A percentile compares a stretch with the other conserved stretches of the same genome.
phyloP scores from a whole-genome alignment of 768 basidiomycete genomes.

The Macrolepiota dolichaula region DNA sequence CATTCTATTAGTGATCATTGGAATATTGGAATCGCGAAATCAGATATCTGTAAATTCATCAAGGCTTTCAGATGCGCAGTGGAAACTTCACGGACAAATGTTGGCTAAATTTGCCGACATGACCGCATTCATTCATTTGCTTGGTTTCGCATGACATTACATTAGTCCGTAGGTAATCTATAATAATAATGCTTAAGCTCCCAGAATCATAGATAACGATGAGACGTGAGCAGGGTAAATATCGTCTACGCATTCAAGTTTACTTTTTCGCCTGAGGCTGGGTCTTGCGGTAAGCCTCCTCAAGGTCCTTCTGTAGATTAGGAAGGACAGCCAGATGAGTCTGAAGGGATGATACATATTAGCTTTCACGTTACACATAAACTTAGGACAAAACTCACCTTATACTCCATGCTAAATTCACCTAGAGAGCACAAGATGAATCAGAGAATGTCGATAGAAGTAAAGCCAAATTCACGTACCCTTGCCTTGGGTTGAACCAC shows the following conservation, averaged over 20 bases:
- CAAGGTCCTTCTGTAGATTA: slow-evolving; percentile 83
- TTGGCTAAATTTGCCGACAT: no score
- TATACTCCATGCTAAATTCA: slow-evolving; percentile 11
- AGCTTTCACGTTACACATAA: not conserved
- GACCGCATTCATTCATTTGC: no score
- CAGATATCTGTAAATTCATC: not conserved
- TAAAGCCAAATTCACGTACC: slow-evolving; percentile 60
- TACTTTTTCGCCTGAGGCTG: slow-evolving; percentile 70
- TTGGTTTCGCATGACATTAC: not conserved
- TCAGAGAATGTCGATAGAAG: slow-evolving; percentile 54
- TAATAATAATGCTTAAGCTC: not conserved
- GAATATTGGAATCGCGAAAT: not conserved
- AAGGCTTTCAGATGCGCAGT: not conserved
- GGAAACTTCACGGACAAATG: not conserved
- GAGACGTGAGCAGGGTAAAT: not conserved
- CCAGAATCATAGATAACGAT: slow-evolving; percentile 2
- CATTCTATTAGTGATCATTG: not conserved
- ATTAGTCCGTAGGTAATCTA: not conserved
- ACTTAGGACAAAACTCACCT: not conserved
- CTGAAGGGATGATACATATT: slow-evolving; percentile 29
- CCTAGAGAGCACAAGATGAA: slow-evolving; percentile 1
- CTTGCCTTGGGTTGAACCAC: slow-evolving; percentile 96
- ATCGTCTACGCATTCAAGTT: slow-evolving; percentile 14
- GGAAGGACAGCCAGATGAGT: slow-evolving; percentile 82
- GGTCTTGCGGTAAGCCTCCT: slow-evolving; percentile 82